Conservation (phyloP, 179 eudicot species). For the Beta macrorhiza region DNA sequence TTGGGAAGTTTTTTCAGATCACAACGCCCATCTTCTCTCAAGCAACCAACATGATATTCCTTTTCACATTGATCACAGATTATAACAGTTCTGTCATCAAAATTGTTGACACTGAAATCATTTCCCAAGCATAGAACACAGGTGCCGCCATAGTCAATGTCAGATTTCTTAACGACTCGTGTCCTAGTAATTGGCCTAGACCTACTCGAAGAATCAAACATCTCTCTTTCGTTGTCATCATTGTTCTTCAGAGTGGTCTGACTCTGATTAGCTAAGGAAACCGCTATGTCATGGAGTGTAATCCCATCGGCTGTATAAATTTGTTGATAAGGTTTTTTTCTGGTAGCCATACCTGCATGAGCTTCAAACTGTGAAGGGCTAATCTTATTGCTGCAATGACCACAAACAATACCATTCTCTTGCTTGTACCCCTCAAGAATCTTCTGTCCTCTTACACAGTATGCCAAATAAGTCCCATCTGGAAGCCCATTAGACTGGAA, state of each 20-base stretch:
- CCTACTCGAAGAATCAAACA: conserved; percentile 34
- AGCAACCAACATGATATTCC: conserved; percentile 92
- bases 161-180: conserved; percentile 60
- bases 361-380: conserved; percentile 18
- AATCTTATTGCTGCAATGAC: background rate
- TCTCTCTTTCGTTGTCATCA: background rate
- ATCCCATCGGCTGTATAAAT: background rate
- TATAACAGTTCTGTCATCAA: conserved; percentile 84
- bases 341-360: conserved; percentile 6
- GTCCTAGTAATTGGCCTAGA: conserved; percentile 47
- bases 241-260: background rate
- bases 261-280: background rate
- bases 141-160: conserved; percentile 61
- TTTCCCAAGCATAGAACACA: conserved; percentile 73
- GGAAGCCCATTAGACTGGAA: background rate
- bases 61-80: conserved; percentile 94
- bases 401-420: background rate
- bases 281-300: conserved; percentile 3
- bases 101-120: conserved; percentile 70
- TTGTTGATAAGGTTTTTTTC: conserved; percentile 9
- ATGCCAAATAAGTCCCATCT: conserved; percentile 12
- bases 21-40: conserved; percentile 62
- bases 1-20: conserved; percentile 78
- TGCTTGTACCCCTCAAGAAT: background rate
- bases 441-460: background rate